These are phyloP conservation scores for Bipolaris zeicola DNA, from an alignment of 2,329 filamentous ascomycete genomes.

Conservation along the genomic window DNA sequence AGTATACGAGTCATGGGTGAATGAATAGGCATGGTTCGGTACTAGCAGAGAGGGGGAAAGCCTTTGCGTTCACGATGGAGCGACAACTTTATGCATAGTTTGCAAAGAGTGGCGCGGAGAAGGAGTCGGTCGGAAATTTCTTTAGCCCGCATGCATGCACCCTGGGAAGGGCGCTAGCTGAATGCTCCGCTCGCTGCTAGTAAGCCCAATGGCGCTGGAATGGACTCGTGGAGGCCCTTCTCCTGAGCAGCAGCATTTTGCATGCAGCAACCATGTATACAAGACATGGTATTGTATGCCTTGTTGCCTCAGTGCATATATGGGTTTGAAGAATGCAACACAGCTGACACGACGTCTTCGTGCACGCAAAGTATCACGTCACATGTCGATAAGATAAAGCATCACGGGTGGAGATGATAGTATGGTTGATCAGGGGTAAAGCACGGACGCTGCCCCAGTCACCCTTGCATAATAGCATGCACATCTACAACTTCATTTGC, in stretches of 20 bases:
- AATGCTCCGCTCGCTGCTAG: not conserved
- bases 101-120: not conserved
- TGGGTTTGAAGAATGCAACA: too few relatives aligned
- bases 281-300: too few relatives aligned
- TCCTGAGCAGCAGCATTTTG: not conserved
- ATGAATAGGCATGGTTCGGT: not conserved
- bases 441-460: constrained; percentile 2
- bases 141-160: not conserved
- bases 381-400: constrained; percentile 10
- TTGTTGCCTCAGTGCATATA: too few relatives aligned
- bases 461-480: constrained; percentile 4
- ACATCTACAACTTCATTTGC: constrained; percentile 9
- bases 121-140: constrained; percentile 2
- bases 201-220: not conserved
- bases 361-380: not conserved
- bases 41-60: not conserved
- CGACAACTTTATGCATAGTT: not conserved
- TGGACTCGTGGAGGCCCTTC: not conserved
- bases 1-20: not conserved
- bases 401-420: constrained; percentile 6
- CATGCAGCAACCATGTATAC: not conserved
- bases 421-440: constrained; percentile 16
- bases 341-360: too few relatives aligned
- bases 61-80: not conserved
- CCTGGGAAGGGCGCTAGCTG: not conserved